Evolutionary conservation across 2,329 filamentous ascomycete genomes (phyloP), one percentile per base, ranked within the genome.

Genomic region (Penicillium sp.): DNA sequence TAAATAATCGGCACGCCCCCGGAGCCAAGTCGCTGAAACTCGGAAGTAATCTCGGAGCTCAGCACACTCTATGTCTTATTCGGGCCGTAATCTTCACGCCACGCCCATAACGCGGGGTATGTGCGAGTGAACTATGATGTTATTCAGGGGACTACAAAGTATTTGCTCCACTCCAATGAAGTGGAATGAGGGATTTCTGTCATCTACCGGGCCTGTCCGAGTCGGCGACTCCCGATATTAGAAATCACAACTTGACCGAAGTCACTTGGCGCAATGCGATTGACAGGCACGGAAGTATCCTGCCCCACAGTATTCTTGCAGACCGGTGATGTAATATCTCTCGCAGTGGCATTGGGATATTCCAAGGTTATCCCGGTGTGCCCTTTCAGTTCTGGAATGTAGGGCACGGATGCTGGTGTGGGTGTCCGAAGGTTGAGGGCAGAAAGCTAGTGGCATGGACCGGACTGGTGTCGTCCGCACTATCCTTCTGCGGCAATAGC

Each of bases 1-100:
- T 37, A 35, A 48, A 26, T 17, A 44, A 40, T 37, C 37, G 17
- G 28, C 45, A 46, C 3, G 13, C n/a, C 45, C 33, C 45, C 37
- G 44, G 49, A 10, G 22, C 33, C 28, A 34, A 42, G 19, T 56
- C 48, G 45, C 52, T 44, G 33, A 45, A 56, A 32, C 43, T 45
- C 35, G n/a, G 48, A 15, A 29, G 10, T 37, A 50, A 33, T 12
- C 42, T 50, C 43, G 49, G 49, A 17, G 15, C 8, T 46, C 22
- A 12, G 42, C 12, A 17, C 29, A 42, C 5, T 8, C 10, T 13
- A 28, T 42, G 6, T 17, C 15, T 41, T 21, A 13, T 15, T 42
- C 45, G 29, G 37, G 45, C 37, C 37, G 29, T 21, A 19, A 29
- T 19, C 6, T 17, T 29, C 8, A 17, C 38, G 31, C 38, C 38